Conservation (phyloP, 2,329 filamentous ascomycete species). For the Exophiala alcalophila region DNA sequence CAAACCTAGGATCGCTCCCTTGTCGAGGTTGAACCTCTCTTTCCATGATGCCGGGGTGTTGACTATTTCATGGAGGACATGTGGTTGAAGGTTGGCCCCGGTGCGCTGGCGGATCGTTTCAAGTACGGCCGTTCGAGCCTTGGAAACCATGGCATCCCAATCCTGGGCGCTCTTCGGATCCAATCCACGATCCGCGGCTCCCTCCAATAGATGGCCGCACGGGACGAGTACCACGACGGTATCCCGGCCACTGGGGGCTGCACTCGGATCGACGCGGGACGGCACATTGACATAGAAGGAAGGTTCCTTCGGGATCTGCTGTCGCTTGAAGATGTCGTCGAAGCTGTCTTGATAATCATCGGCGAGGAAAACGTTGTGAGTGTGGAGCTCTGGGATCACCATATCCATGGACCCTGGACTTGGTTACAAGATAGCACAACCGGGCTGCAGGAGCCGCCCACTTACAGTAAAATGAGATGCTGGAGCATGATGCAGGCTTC, state of each 20-base stretch:
- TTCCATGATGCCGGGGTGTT: constrained; percentile 68
- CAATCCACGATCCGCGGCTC: constrained; percentile 31
- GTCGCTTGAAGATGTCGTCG: constrained; percentile 69
- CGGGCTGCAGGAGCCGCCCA: background rate
- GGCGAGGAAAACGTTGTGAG: constrained; percentile 76
- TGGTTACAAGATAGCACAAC: constrained; percentile 32
- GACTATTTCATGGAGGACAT: constrained; percentile 60
- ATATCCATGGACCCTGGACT: constrained; percentile 52
- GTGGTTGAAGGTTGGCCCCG: constrained; percentile 49
- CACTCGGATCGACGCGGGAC: constrained; percentile 63
- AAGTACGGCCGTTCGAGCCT: constrained; percentile 60
- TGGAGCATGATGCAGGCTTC: constrained; percentile 57
- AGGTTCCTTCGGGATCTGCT: constrained; percentile 64
- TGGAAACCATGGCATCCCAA: constrained; percentile 59
- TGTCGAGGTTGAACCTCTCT: constrained; percentile 68
- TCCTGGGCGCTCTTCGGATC: constrained; percentile 46
- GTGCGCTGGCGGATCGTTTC: constrained; percentile 60
- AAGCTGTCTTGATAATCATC: constrained; percentile 71
- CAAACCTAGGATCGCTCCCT: constrained; percentile 69
- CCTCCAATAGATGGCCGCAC: constrained; percentile 61
- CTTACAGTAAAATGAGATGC: constrained; percentile 69
- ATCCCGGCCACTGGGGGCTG: constrained; percentile 64
- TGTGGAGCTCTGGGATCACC: constrained; percentile 60
- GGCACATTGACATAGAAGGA: constrained; percentile 78
- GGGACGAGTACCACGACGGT: constrained; percentile 68